Base-by-base conservation (phyloP, 2,329 filamentous ascomycete genomes). In the Zymoseptoria passerinii region DNA sequence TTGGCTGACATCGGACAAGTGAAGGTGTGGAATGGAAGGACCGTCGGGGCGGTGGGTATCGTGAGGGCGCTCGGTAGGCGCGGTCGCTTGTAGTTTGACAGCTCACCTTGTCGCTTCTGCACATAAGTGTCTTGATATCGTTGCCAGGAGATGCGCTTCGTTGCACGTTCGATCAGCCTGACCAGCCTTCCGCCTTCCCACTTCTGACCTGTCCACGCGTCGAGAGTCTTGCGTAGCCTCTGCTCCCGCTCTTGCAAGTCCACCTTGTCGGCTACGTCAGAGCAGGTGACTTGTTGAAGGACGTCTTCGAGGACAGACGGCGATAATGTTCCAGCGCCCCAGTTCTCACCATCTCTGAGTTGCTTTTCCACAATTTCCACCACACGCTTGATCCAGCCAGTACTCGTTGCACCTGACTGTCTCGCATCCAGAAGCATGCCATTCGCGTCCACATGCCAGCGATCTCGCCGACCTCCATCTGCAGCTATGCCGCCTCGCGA, bases 21-120 rank as follows among this genome's bases (percentile, higher is more conserved):
- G 69, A 99, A 99, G 0, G 94, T 97, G 72, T 99, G 94, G 70
- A 99, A 99, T 0, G 94, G 94, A 0, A 99, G 80, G 1, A 99
- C 92, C 0, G 94, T 99, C 2, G 94, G 94, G 5, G 94, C 92
- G 28, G 89, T 85, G 3, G 94, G 94, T 8, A 95, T 82, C 0
- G 88, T 82, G 29, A 99, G 78, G 49, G 81, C 81, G 2, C 80
- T 74, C 3, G 92, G 94, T 9, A 95, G 77, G 60, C 84, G 85
- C 9, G 90, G 89, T 54, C 94, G 80, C 35, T 77, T 75, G 71
- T 96, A 96, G 64, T 76, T 79, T 9, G 79, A 79, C 6, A 75
- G 65, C 3, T 81, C 75, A 20, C 83, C 81, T 57, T 83, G 79
- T 63, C 79, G 78, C 62, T 80, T 80, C 57, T 78, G 79, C 55